Conservation (phyloP, 192 early-diverging fungal genomes). For the Coemansia sp. region DNA sequence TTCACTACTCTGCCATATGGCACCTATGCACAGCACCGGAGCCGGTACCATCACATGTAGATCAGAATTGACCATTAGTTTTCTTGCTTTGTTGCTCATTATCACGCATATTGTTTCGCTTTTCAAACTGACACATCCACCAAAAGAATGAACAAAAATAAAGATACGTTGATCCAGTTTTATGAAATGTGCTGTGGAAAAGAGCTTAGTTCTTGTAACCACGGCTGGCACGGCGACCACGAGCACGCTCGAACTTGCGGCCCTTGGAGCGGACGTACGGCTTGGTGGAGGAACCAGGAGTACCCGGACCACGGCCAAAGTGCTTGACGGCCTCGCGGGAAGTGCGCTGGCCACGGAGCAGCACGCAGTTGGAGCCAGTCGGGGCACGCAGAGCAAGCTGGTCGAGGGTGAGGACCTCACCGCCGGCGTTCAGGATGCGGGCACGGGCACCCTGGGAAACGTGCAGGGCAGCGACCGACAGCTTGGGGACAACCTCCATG, state of each 20-base stretch:
- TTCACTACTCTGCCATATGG: slow-evolving; percentile 53
- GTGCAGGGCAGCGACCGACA: slow-evolving; percentile 92
- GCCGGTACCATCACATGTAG: slow-evolving; percentile 9
- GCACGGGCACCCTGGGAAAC: slow-evolving; percentile 95
- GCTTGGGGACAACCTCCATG: slow-evolving; percentile 88
- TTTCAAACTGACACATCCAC: neutral
- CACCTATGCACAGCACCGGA: slow-evolving; percentile 27
- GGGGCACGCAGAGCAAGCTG: slow-evolving; percentile 99
- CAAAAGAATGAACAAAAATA: slow-evolving; percentile 7
- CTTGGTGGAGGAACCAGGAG: slow-evolving; percentile 67
- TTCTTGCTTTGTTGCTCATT: neutral
- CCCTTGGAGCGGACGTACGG: slow-evolving; percentile 99
- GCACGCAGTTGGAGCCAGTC: slow-evolving; percentile 89
- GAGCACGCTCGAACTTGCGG: slow-evolving; percentile 98
- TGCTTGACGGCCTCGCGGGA: slow-evolving; percentile 98
- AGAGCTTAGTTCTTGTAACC: slow-evolving; percentile 87
- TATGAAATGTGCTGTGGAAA: slow-evolving; percentile 10
- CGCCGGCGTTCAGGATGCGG: slow-evolving; percentile 97
- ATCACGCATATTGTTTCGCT: neutral
- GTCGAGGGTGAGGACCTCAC: slow-evolving; percentile 97
- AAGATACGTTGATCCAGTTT: slow-evolving; percentile 9
- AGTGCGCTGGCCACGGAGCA: slow-evolving; percentile 94
- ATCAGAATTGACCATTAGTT: neutral
- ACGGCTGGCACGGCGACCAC: slow-evolving; percentile 98
- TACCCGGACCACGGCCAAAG: slow-evolving; percentile 83